Percentiles rank a stretch among this genome's conserved stretches.
Conservation (phyloP, 768 basidiomycete species). For the Lactarius vividus region DNA sequence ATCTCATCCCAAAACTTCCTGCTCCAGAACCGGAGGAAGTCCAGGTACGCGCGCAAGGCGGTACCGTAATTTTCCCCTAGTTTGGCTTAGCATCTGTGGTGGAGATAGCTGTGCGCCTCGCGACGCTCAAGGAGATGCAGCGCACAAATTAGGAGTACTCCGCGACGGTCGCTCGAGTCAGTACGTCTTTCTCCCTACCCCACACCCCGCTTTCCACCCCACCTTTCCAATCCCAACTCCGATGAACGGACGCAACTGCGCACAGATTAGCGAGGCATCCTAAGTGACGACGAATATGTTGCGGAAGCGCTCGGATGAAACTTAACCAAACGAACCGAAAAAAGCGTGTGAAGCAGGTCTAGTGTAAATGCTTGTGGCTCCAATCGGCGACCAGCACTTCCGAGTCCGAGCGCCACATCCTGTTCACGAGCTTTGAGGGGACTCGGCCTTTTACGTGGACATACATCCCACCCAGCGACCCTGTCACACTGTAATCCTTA, state of each 20-base stretch:
- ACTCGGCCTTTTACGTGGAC: not conserved
- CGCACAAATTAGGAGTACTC: conserved; percentile 73
- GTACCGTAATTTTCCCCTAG: not conserved
- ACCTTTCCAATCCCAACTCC: not conserved
- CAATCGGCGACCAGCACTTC: not conserved
- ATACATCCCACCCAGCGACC: not conserved
- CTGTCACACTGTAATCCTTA: not conserved
- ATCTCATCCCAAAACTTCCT: conserved; percentile 75
- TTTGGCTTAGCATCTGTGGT: not conserved
- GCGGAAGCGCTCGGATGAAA: conserved; percentile 29
- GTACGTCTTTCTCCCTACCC: conserved; percentile 44
- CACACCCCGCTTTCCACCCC: not conserved
- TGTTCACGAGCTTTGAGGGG: not conserved
- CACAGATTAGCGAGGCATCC: conserved; percentile 59
- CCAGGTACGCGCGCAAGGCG: conserved; percentile 47
- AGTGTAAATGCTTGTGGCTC: not conserved
- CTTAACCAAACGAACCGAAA: not conserved
- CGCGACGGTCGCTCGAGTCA: conserved; percentile 68
- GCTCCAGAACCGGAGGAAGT: conserved; percentile 74
- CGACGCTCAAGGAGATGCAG: conserved; percentile 61
- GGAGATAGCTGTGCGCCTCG: conserved; percentile 59
- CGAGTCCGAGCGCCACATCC: not conserved
- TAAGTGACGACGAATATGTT: conserved; percentile 49
- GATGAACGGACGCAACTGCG: conserved; percentile 52
- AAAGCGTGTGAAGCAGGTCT: not conserved